Evolutionary conservation across 2,329 filamentous ascomycete genomes (phyloP), one percentile per base, ranked within the genome.

Genomic region (Acrocalymma vagum): DNA sequence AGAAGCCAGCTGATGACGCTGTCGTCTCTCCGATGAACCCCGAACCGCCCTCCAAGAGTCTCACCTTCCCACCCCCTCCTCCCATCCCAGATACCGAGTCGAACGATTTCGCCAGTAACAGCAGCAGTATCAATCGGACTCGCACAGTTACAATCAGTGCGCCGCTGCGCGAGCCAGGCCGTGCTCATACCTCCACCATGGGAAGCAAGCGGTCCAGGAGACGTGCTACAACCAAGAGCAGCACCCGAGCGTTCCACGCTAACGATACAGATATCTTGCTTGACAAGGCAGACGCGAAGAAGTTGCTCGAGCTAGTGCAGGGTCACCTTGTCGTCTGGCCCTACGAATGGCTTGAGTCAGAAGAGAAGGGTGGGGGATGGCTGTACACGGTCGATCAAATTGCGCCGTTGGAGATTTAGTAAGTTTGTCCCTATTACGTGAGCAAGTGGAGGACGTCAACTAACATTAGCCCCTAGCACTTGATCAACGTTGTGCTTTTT

Each of bases 351-450:
- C 45, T 72, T 1, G 82, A 88, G 58, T 88, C 86, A 40, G 94
- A 97, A 73, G 94, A 97, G 75, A 84, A 86, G 62, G 92, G 90
- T 53, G 90, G 91, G 41, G 95, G 96, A 65, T 99, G 94, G 94
- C 81, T 96, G 49, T 97, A 96, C 72, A 90, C 93, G 64, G 90
- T 97, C 40, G 94, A 99, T 70, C 87, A 95, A 70, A 86, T 99
- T 66, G 95, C 94, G 59, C 94, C 94, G 41, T 78, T 99, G 72
- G 91, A 96, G 74, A 97, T 99, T 62, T 99, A 99, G 88, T 62
- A 40, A 58, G 58, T 57, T 16, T 14, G 9, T 22, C 10, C 22
- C 24, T 18, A 24, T 24, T 8, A 24, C n/a, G 23, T 24, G n/a
- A n/a, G n/a, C n/a, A n/a, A n/a, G n/a, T n/a, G n/a, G n/a, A n/a